These are phyloP conservation scores for Globisporangium acanthophoron DNA, from an alignment of 352 stramenopile species.

Conservation along the genomic window DNA sequence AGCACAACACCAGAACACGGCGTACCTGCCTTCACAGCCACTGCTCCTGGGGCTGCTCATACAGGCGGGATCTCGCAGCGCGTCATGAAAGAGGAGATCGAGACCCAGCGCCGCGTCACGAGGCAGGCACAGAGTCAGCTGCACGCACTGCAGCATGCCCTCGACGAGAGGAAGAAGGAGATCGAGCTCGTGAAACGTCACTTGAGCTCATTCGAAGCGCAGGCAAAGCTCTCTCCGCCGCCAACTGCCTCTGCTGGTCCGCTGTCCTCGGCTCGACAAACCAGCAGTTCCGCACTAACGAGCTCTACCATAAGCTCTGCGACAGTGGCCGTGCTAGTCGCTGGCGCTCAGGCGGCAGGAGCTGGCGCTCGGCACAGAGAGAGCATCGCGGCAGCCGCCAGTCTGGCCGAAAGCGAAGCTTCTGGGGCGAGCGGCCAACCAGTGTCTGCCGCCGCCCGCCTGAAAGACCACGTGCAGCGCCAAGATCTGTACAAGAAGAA, in stretches of 20 bases:
- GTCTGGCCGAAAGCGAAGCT: conserved; percentile 1
- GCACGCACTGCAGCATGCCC: conserved; percentile 31
- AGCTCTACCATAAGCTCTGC: neutral
- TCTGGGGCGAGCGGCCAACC: neutral
- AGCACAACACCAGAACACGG: neutral
- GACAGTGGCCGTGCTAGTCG: neutral
- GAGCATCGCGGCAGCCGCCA: conserved; percentile 3
- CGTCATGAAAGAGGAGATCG: conserved; percentile 54
- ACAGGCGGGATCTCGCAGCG: conserved; percentile 21
- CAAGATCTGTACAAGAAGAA: conserved; percentile 57
- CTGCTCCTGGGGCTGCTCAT: neutral
- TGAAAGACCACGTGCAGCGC: conserved; percentile 40
- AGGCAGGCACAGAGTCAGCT: conserved; percentile 36
- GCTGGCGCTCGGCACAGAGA: conserved; percentile 8
- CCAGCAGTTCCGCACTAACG: neutral
- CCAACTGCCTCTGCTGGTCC: neutral
- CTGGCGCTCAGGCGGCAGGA: conserved; percentile 1
- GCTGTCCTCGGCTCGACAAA: neutral
- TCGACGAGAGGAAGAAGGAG: conserved; percentile 29
- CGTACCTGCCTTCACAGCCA: neutral
- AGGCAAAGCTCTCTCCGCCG: neutral
- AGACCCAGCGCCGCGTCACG: conserved; percentile 41
- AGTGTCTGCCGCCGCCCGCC: neutral
- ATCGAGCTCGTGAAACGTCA: conserved; percentile 31
- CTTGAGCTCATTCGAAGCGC: conserved; percentile 21